phyloP scores from a whole-genome alignment of 2,329 filamentous ascomycete genomes.

The Zasmidium angulare region DNA sequence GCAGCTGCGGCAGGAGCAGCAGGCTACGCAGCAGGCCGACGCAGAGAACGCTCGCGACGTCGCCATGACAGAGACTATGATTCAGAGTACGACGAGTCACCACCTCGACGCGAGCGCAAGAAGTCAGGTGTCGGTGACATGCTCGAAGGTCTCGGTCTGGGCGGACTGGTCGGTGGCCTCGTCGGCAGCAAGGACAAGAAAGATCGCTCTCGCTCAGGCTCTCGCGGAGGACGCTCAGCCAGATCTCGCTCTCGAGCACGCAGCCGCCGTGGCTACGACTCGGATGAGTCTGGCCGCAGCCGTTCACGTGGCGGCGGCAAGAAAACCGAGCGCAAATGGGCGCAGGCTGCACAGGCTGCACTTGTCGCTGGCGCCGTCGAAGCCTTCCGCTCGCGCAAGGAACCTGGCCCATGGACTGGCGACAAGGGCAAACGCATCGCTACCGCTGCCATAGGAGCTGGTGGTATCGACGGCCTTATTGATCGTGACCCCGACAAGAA shows the following conservation, averaged over 20 bases:
- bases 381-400: conserved; percentile 85
- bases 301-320: conserved; percentile 51
- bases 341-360: conserved; percentile 86
- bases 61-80: conserved; percentile 50
- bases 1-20: conserved; percentile 44
- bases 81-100: conserved; percentile 45
- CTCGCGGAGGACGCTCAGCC: conserved; percentile 45
- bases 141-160: conserved; percentile 59
- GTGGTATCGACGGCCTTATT: conserved; percentile 76
- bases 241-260: conserved; percentile 52
- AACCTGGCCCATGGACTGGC: conserved; percentile 84
- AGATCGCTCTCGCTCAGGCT: conserved; percentile 64
- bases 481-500: conserved; percentile 70
- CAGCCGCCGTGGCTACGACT: conserved; percentile 48
- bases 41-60: conserved; percentile 32
- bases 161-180: conserved; percentile 52
- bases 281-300: conserved; percentile 46
- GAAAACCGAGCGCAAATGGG: conserved; percentile 64
- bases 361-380: conserved; percentile 87
- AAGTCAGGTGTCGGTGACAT: conserved; percentile 64
- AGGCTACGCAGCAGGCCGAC: conserved; percentile 37
- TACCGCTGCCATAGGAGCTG: conserved; percentile 81
- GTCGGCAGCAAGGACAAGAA: conserved; percentile 50
- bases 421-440: conserved; percentile 89
- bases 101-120: conserved; percentile 45